Evolutionary conservation across 2,329 filamentous ascomycete species (phyloP), one percentile per base, ranked within the genome.

Genomic region (Daldinia sp.): DNA sequence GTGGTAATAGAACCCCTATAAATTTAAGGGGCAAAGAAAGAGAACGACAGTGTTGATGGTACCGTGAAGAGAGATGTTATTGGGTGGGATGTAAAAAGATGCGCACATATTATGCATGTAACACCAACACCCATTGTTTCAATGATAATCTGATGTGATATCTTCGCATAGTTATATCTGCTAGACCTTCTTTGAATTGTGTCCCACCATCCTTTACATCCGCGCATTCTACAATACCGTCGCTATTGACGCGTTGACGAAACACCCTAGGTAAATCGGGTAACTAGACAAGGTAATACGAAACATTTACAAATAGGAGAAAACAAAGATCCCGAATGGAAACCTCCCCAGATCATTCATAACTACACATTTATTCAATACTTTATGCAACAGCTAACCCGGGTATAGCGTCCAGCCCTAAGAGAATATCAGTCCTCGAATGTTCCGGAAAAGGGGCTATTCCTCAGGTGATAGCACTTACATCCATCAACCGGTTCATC

Each of bases 21-120:
- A 53, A 61, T 67, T 67, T 45, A 61, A 64, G 54, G 61, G 61
- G 61, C 48, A 7, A 39, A 34, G 4, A 57, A 9, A 27, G 54
- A 19, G 19, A 41, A 32, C n/a, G 32, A 34, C 23, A 34, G 45
- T 13, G 27, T n/a, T 27, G 34, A 63, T 66, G 53, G 34, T 48
- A 57, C 54, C 1, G 64, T 61, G 54, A 61, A 64, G 27, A 54
- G 54, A 21, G 15, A 19, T 54, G 1, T 25, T 27, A 67, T 67
- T 67, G 61, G 61, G 50, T 27, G 11, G 58, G 47, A 39, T 32
- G 11, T 17, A 39, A 48, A 30, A 39, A 19, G 35, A 48, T 50
- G n/a, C 30, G 45, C 48, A 30, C 50, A 58, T 58, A 58, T 50
- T 35, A 50, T 51, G 35, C 50, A 58, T 58, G 63, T 50, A 49